Percentiles rank a stretch among this genome's conserved stretches.
Conservation (phyloP, 139 green algal species). For the Auxenochlorella pyrenoidosa region DNA sequence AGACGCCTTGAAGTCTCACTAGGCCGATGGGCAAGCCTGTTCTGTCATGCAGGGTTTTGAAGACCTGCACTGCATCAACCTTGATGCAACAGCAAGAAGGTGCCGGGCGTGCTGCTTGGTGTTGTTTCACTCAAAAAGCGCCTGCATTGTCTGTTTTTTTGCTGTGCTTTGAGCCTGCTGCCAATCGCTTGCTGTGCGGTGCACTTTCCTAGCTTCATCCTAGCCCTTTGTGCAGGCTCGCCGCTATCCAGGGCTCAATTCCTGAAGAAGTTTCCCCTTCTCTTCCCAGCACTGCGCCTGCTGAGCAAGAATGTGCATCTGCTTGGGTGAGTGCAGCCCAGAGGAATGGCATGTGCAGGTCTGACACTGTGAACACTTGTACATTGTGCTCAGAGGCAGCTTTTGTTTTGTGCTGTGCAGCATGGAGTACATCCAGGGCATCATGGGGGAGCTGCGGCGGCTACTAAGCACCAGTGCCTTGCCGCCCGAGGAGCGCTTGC, state of each 20-base stretch:
- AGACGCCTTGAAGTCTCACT: too few species aligned
- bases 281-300: neutral
- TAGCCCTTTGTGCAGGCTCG: neutral
- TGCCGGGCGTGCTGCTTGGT: neutral
- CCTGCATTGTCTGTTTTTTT: too few species aligned
- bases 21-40: neutral
- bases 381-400: neutral
- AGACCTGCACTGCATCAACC: slow-evolving; percentile 60
- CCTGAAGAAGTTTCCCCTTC: neutral
- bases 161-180: too few species aligned
- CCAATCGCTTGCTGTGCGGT: too few species aligned
- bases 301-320: neutral
- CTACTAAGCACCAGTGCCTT: slow-evolving; percentile 60
- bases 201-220: too few species aligned
- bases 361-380: neutral
- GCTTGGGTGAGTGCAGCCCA: neutral
- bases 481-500: slow-evolving; percentile 68
- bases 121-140: too few species aligned
- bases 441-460: slow-evolving; percentile 63
- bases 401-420: neutral
- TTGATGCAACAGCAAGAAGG: neutral
- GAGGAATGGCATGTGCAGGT: too few species aligned
- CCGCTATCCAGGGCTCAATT: neutral
- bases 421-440: slow-evolving; percentile 85
- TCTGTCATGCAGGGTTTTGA: slow-evolving; percentile 59